These are phyloP conservation scores for Trichoderma atroviride DNA, from an alignment of 2,329 filamentous ascomycete genomes.

Conservation along the genomic window DNA sequence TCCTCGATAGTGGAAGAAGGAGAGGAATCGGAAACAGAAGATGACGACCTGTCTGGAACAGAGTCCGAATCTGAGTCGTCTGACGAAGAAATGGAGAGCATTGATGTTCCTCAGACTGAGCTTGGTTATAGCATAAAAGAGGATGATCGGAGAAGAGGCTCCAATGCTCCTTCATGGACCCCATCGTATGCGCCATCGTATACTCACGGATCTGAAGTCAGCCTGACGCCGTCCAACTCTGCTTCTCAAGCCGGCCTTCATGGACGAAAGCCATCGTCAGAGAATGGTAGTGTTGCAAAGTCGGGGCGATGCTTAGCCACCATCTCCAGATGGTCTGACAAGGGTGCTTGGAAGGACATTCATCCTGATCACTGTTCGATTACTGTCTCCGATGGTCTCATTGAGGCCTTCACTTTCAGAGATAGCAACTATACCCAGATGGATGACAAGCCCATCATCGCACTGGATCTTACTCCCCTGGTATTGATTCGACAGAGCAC, in stretches of 20 bases:
- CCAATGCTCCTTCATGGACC: slow-evolving; percentile 30
- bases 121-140: slow-evolving; percentile 59
- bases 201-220: slow-evolving; percentile 57
- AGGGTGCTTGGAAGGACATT: slow-evolving; percentile 63
- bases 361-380: slow-evolving; percentile 56
- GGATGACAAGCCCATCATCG: slow-evolving; percentile 56
- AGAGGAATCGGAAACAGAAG: slow-evolving; percentile 13
- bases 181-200: slow-evolving; percentile 47
- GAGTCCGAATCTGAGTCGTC: slow-evolving; percentile 43
- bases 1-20: slow-evolving; percentile 20
- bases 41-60: not conserved
- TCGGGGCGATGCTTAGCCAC: slow-evolving; percentile 51
- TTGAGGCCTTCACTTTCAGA: slow-evolving; percentile 57
- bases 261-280: slow-evolving; percentile 46
- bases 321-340: slow-evolving; percentile 65
- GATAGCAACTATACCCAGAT: slow-evolving; percentile 30
- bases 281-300: slow-evolving; percentile 45
- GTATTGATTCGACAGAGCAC: slow-evolving; percentile 90
- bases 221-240: slow-evolving; percentile 77
- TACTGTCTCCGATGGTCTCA: slow-evolving; percentile 59
- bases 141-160: slow-evolving; percentile 31
- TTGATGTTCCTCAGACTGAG: slow-evolving; percentile 61
- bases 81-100: slow-evolving; percentile 61
- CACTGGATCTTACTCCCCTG: slow-evolving; percentile 85
- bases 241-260: slow-evolving; percentile 71